Conservation (phyloP, 2,329 filamentous ascomycete genomes). For the Scedosporium boydii region DNA sequence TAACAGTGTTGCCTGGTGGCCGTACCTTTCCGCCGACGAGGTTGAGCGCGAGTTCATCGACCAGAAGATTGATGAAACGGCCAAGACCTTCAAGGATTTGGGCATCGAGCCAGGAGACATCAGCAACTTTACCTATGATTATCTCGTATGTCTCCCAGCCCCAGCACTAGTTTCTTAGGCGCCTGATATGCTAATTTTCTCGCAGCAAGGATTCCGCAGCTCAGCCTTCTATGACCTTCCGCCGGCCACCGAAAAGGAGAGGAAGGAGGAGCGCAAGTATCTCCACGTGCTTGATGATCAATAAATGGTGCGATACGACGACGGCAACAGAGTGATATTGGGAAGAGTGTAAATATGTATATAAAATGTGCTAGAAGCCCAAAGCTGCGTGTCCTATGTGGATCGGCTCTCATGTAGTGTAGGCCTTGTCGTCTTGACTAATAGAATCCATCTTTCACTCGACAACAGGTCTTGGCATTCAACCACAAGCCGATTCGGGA, state of each 20-base stretch:
- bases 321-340: background rate
- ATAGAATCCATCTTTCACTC: background rate
- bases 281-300: constrained; percentile 86
- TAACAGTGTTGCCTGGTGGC: constrained; percentile 86
- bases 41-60: constrained; percentile 89
- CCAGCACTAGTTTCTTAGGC: background rate
- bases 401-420: background rate
- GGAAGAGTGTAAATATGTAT: background rate
- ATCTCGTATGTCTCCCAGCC: constrained; percentile 56
- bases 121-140: constrained; percentile 81
- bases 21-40: constrained; percentile 70
- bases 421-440: constrained; percentile 1
- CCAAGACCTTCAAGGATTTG: constrained; percentile 93
- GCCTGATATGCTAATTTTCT: constrained; percentile 19
- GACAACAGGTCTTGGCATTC: background rate
- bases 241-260: constrained; percentile 89
- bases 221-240: constrained; percentile 86
- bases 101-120: constrained; percentile 84
- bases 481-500: background rate
- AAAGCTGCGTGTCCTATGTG: background rate
- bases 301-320: constrained; percentile 30
- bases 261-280: constrained; percentile 91
- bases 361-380: background rate
- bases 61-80: constrained; percentile 78
- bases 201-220: constrained; percentile 81